Base-by-base conservation (phyloP, 2,329 filamentous ascomycete species). In the Fusarium camptoceras region DNA sequence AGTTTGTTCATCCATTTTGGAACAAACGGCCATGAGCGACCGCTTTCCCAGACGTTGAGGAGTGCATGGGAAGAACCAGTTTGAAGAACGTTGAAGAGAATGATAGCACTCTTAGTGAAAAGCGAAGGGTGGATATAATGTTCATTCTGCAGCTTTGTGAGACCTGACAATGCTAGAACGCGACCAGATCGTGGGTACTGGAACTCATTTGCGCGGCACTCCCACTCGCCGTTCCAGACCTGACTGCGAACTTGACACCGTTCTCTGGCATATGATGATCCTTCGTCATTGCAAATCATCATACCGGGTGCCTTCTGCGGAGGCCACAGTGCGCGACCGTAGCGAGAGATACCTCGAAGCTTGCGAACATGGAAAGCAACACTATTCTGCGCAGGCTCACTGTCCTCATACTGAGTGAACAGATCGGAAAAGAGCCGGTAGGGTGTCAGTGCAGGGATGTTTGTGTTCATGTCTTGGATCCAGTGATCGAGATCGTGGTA, bases 21-120 rank as follows among this genome's bases (percentile, higher is more conserved):
- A 0, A 81, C 65, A 59, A 81, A 81, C 1, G 80, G 80, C 80
- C 80, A 81, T 3, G 77, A 76, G 8, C 80, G 75, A 1, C 74
- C 77, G 20, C 76, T 75, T 48, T 80, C 77, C 78, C 77, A 80
- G 2, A 76, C 75, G 30, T 61, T 79, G 70, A 81, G 78, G 3
- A 81, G 43, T 4, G 80, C 78, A 20, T 78, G 73, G 1, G 74
- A 71, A 0, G 73, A 70, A 2, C 75, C 72, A 2, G 79, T 81
- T 43, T 78, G 75, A 2, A 78, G 55, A 3, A 76, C 71, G 30
- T 80, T 81, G 74, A 81, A 79, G 1, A 81, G 34, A 3, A 75
- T 48, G 8, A 81, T 57, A 4, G 78, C 78, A 3, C 76, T 73
- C 51, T 78, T 78, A 3, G 78, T 65, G 24, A 81, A 76, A 1